Evolutionary conservation across 2,329 filamentous ascomycete genomes (phyloP).

Genomic region (Arthroderma uncinatum): DNA sequence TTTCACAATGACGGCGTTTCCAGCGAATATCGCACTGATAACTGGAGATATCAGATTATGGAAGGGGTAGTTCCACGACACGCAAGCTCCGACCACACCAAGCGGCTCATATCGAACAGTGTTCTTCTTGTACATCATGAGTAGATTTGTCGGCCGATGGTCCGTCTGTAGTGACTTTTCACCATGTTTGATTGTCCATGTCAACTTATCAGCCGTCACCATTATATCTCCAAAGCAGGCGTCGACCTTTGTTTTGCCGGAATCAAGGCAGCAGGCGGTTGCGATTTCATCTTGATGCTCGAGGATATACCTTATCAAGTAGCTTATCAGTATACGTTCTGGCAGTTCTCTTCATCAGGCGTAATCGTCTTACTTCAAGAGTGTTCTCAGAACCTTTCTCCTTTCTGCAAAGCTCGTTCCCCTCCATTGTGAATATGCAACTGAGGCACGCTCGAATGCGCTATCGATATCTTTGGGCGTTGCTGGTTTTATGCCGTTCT

Average conservation of each 20-base stretch:
- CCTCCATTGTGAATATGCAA: conserved; percentile 68
- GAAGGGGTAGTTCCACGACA: conserved; percentile 96
- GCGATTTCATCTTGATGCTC: conserved; percentile 85
- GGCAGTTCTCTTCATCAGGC: conserved; percentile 1
- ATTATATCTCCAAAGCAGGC: conserved; percentile 89
- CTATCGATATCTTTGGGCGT: conserved; percentile 68
- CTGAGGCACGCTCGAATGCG: conserved; percentile 59
- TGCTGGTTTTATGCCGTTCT: conserved; percentile 56
- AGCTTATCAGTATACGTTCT: neutral
- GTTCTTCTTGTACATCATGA: conserved; percentile 94
- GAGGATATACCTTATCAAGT: conserved; percentile 53
- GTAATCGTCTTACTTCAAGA: conserved; percentile 50
- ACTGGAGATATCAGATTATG: conserved; percentile 90
- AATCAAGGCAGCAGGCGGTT: conserved; percentile 75
- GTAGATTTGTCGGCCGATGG: conserved; percentile 68
- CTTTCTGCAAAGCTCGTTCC: conserved; percentile 66
- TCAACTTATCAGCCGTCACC: conserved; percentile 84
- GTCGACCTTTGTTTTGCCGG: conserved; percentile 92
- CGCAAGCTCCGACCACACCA: conserved; percentile 81
- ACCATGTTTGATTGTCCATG: conserved; percentile 87
- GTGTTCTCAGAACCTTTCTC: conserved; percentile 64
- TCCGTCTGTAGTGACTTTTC: conserved; percentile 66
- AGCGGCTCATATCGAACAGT: conserved; percentile 83
- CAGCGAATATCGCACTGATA: conserved; percentile 80
- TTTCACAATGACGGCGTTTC: conserved; percentile 87